These are phyloP conservation scores for Aspergillus thermomutatus DNA, from an alignment of 2,329 filamentous ascomycete genomes.

Conservation along the genomic window DNA sequence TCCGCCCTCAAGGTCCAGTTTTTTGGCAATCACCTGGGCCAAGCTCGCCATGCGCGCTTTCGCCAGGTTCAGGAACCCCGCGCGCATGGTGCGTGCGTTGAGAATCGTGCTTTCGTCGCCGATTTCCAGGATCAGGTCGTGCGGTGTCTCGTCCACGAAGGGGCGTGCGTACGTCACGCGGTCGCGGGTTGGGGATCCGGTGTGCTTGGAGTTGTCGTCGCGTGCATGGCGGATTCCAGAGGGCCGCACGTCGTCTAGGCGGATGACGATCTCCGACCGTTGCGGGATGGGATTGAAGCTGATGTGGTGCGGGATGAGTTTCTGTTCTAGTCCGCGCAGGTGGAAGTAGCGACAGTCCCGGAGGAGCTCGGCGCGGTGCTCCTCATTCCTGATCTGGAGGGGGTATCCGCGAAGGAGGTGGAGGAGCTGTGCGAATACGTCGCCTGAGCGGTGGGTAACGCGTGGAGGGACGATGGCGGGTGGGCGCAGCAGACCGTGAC, in stretches of 20 bases:
- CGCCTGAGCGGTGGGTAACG: slow-evolving; percentile 76
- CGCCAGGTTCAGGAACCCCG: slow-evolving; percentile 70
- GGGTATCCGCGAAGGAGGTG: slow-evolving; percentile 82
- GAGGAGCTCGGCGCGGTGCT: slow-evolving; percentile 72
- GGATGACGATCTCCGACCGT: slow-evolving; percentile 71
- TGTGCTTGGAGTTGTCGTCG: slow-evolving; percentile 37
- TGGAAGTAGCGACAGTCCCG: slow-evolving; percentile 91
- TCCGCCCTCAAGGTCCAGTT: slow-evolving; percentile 58
- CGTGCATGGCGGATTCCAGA: slow-evolving; percentile 69
- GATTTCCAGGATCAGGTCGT: slow-evolving; percentile 78
- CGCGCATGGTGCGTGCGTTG: slow-evolving; percentile 53
- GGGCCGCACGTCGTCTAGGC: slow-evolving; percentile 83
- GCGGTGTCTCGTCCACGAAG: slow-evolving; percentile 71
- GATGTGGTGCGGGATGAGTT: slow-evolving; percentile 72
- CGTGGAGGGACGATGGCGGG: slow-evolving; percentile 80
- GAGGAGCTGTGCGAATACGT: slow-evolving; percentile 78
- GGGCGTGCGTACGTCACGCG: slow-evolving; percentile 81
- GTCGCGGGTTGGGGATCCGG: slow-evolving; percentile 26
- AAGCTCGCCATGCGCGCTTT: slow-evolving; percentile 69
- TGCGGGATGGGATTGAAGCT: slow-evolving; percentile 68
- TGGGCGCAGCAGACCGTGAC: slow-evolving; percentile 74
- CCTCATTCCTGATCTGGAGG: slow-evolving; percentile 69
- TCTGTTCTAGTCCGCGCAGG: slow-evolving; percentile 86
- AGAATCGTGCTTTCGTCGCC: slow-evolving; percentile 63
- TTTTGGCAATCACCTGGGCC: slow-evolving; percentile 76